phyloP scores from a whole-genome alignment of 139 green algal genomes.

The Chlamydomonas eustigma region DNA sequence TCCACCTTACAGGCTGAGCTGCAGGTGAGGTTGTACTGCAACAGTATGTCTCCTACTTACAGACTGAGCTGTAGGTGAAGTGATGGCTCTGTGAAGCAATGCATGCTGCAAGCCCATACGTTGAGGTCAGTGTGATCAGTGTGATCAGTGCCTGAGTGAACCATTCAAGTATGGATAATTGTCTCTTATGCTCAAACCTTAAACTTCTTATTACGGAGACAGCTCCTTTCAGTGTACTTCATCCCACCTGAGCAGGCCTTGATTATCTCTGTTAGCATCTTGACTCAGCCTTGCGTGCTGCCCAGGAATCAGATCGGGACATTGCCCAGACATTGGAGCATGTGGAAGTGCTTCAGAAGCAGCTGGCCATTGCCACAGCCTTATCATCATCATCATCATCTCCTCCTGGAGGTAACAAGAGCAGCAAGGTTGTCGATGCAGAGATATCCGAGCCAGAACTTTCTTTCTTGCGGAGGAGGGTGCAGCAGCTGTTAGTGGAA shows the following conservation, averaged over 20 bases:
- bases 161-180: too few species aligned
- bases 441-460: conserved; percentile 17
- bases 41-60: neutral
- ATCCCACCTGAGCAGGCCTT: too few species aligned
- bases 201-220: too few species aligned
- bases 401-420: neutral
- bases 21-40: conserved; percentile 18
- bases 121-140: too few species aligned
- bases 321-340: conserved; percentile 41
- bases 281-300: neutral
- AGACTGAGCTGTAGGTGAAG: neutral
- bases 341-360: conserved; percentile 45
- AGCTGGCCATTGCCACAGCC: conserved; percentile 15
- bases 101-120: neutral
- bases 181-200: too few species aligned
- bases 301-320: conserved; percentile 43
- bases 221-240: too few species aligned
- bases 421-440: neutral
- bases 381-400: neutral
- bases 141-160: too few species aligned
- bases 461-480: conserved; percentile 30
- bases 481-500: conserved; percentile 30
- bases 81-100: neutral
- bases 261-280: too few species aligned
- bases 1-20: conserved; percentile 12